Base-by-base conservation (phyloP, 331 rosid species). In the Saraca asoca region DNA sequence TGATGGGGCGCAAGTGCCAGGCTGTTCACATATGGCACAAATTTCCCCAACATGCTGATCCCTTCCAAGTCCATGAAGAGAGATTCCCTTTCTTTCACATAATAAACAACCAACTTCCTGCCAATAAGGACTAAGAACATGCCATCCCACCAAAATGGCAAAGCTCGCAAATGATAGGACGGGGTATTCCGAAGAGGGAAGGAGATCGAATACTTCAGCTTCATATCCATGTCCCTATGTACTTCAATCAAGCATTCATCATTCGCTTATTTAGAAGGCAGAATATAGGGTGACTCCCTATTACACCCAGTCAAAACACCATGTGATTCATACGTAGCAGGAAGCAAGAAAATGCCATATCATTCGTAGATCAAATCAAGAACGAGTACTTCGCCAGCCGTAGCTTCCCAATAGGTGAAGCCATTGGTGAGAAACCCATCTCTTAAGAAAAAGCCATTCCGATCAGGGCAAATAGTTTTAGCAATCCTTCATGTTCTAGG, bases 11-110 rank as follows among this genome's bases (percentile, higher is more conserved):
- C 62, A 1, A 66, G 64, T 6, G 38, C 78, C 6, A 83, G 71
- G 64, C 68, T 76, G 58, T 79, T 83, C 2, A 83, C 76, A 58
- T 79, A 79, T 7, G 82, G 78, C 19, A 79, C 35, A 70, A 34
- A 79, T 51, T 19, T 61, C 13, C 9, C 65, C 19, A 13, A 65
- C 16, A 43, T 46, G 53, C 12, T n/a, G 4, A 18, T 9, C 6
- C 12, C 6, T 0, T 8, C 4, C 5, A 7, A 0, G 12, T 38
- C 3, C 12, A 52, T 59, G 8, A 42, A 5, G 6, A 38, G 14
- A 20, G 39, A 60, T 45, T 20, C 45, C 61, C 55, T 3, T 39
- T 58, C 62, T 49, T 63, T 72, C 18, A 62, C 56, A 62, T 73
- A 34, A 39, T 73, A 79, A 1, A 59, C 55, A 29, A 67, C n/a